Base-by-base conservation (phyloP, 2,329 filamentous ascomycete species). In the Phaeosphaeria sp. region DNA sequence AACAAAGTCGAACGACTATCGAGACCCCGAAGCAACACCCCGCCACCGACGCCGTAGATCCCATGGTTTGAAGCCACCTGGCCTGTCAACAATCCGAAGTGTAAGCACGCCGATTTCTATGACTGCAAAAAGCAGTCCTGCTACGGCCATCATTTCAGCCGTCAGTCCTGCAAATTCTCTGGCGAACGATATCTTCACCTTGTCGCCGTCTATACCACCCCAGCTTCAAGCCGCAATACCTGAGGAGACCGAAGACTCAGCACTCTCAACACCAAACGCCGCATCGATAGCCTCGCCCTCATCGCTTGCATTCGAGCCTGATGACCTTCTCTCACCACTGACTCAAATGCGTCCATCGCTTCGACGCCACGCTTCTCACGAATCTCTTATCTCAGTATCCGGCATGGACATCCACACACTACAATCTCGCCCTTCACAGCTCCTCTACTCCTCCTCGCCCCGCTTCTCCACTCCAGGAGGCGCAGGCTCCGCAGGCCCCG, bases 361-460 rank as follows among this genome's bases (percentile, higher is more conserved):
- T 3, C 90, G 87, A 42, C 88, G 90, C 30, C 84, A 87, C 2
- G 73, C 87, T 1, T 97, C 93, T 1, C 92, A 96, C 67, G 93
- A 97, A 73, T 96, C 92, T 18, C 89, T 97, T 60, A 85, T 97
- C 65, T 97, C 93, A 0, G 85, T 97, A 1, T 87, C 89, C 0
- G 93, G 92, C 1, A 89, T 97, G 74, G 94, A 97, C 72, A 96
- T 97, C 50, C 93, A 96, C 74, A 93, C 90, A 0, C 82, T 96
- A 4, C 89, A 89, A 68, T 84, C 85, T 1, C 86, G 90, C 3
- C 91, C 92, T 0, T 91, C 90, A 33, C 91, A 96, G 68, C 84
- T 95, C 57, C 86, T 89, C 18, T 80, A 80, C 60, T 69, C 71
- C 3, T 78, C 85, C 22, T 86, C 84, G 56, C 81, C 81, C 55